Evolutionary conservation across 495 filamentous ascomycete genomes (phyloP).

Genomic region (Pyrenula aspistea): DNA sequence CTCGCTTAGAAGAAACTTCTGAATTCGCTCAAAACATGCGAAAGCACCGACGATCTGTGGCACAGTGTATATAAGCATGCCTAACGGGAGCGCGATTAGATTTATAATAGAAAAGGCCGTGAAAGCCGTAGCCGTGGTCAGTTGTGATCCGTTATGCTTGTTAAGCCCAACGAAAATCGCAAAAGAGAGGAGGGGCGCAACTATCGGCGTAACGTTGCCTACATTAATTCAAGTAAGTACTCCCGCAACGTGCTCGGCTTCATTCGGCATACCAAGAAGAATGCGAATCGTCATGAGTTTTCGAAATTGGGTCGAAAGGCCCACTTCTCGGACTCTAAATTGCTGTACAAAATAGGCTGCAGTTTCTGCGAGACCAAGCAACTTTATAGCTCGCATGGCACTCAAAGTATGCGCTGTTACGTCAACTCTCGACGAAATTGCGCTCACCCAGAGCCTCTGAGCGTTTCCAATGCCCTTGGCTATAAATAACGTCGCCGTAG

Average conservation of each 20-base stretch:
- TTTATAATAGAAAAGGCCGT: conserved; percentile 11
- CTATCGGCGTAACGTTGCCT: conserved; percentile 2
- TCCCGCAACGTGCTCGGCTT: too few species aligned
- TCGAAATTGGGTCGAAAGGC: conserved; percentile 7
- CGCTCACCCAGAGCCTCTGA: conserved; percentile 32
- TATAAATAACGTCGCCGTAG: background rate
- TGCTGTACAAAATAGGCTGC: conserved; percentile 3
- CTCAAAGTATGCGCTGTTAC: conserved; percentile 21
- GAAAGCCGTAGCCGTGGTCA: conserved; percentile 8
- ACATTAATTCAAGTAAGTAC: background rate
- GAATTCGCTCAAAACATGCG: conserved; percentile 29
- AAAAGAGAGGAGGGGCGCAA: conserved; percentile 9
- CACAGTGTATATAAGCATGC: conserved; percentile 24
- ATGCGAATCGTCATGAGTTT: background rate
- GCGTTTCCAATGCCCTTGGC: conserved; percentile 21
- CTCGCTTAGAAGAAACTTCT: conserved; percentile 20
- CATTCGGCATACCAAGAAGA: conserved; percentile 6
- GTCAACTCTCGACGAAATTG: conserved; percentile 33
- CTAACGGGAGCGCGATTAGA: conserved; percentile 9
- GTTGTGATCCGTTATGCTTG: conserved; percentile 1
- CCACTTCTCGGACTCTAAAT: conserved; percentile 9
- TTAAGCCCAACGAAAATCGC: conserved; percentile 6
- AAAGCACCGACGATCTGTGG: conserved; percentile 19
- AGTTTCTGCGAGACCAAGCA: conserved; percentile 4
- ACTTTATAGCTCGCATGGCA: conserved; percentile 9